These are phyloP conservation scores for Aspergillus campestris DNA, from an alignment of 495 filamentous ascomycete species.

Conservation along the genomic window DNA sequence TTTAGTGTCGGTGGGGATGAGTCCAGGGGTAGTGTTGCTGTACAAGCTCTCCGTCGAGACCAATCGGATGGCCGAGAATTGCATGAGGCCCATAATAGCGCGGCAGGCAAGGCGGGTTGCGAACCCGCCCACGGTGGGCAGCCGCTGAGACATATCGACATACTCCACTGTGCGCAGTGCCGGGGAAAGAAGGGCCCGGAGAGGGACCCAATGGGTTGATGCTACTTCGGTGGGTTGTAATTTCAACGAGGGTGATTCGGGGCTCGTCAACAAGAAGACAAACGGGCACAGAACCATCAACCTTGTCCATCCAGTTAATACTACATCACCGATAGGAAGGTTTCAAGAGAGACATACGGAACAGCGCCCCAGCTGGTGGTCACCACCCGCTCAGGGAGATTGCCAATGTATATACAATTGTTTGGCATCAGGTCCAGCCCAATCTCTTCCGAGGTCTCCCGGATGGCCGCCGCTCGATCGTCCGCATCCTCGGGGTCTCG, in stretches of 20 bases:
- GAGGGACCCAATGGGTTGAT: slow-evolving; percentile 69
- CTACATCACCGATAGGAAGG: not conserved
- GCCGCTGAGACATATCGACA: slow-evolving; percentile 59
- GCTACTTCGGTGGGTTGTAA: slow-evolving; percentile 68
- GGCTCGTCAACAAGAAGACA: slow-evolving; percentile 55
- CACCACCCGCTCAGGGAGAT: slow-evolving; percentile 63
- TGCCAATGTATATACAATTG: slow-evolving; percentile 52
- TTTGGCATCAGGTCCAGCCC: slow-evolving; percentile 53
- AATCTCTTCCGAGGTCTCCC: slow-evolving; percentile 67
- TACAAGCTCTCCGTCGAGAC: slow-evolving; percentile 54
- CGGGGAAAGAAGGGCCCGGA: slow-evolving; percentile 56
- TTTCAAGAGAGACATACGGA: slow-evolving; percentile 40
- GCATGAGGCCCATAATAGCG: slow-evolving; percentile 56
- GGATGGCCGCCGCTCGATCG: slow-evolving; percentile 56
- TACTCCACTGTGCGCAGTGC: slow-evolving; percentile 52
- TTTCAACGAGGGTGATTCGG: slow-evolving; percentile 47
- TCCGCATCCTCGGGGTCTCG: slow-evolving; percentile 59
- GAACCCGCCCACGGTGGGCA: slow-evolving; percentile 43
- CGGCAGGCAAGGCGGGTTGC: slow-evolving; percentile 44
- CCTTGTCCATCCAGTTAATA: slow-evolving; percentile 27
- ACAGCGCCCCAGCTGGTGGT: slow-evolving; percentile 64
- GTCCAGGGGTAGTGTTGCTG: slow-evolving; percentile 40
- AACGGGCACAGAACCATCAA: slow-evolving; percentile 75
- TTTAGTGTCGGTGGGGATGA: slow-evolving; percentile 25
- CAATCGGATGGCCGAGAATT: slow-evolving; percentile 60